Conservation (phyloP, 192 early-diverging fungal species). For the Backusella liffmaniae region DNA sequence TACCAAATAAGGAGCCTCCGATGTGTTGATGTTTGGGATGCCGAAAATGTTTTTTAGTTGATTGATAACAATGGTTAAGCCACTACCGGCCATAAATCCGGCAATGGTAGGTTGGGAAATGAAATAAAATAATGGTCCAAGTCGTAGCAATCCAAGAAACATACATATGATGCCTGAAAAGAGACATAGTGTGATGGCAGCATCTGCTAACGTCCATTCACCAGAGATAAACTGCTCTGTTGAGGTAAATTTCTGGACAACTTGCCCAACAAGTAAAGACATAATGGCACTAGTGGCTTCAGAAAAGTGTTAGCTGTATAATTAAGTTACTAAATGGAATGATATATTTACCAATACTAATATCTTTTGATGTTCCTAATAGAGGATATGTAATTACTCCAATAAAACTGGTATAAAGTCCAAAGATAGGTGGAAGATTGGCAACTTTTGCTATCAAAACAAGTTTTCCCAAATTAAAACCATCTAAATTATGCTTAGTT, state of each 20-base stretch:
- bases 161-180: conserved; percentile 72
- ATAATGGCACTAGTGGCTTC: conserved; percentile 57
- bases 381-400: conserved; percentile 68
- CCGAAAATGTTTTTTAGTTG: conserved; percentile 72
- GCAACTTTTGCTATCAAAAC: conserved; percentile 60
- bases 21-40: conserved; percentile 72
- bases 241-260: conserved; percentile 36
- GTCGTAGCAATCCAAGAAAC: conserved; percentile 72
- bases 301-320: neutral
- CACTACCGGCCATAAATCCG: conserved; percentile 87
- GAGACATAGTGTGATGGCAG: conserved; percentile 62
- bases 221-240: conserved; percentile 17
- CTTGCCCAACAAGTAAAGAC: conserved; percentile 72
- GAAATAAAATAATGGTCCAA: conserved; percentile 88
- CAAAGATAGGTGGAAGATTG: conserved; percentile 66
- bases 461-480: neutral
- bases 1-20: conserved; percentile 69
- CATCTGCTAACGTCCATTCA: conserved; percentile 35
- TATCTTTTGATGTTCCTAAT: conserved; percentile 72
- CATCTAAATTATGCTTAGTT: neutral
- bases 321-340: neutral
- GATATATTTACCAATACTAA: conserved; percentile 59
- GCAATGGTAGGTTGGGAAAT: conserved; percentile 81
- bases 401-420: conserved; percentile 74
- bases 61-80: conserved; percentile 73